These are phyloP conservation scores for Neopestalotiopsis sp. DNA, from an alignment of 2,329 filamentous ascomycete species.

Conservation along the genomic window DNA sequence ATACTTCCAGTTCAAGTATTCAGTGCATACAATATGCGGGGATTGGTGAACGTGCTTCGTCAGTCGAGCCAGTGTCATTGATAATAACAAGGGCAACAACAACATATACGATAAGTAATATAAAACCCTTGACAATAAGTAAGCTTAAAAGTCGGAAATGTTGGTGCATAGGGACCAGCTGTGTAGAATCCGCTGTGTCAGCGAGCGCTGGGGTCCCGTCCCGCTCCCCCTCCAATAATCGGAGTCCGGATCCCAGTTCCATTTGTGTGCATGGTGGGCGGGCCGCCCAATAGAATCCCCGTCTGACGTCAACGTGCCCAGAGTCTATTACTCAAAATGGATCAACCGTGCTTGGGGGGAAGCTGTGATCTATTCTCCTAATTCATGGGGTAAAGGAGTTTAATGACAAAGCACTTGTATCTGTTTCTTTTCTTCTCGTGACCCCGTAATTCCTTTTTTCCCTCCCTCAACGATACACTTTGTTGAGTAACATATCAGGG, in stretches of 20 bases:
- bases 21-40: not conserved
- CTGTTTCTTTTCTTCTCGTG: not conserved
- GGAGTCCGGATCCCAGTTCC: conserved; percentile 1
- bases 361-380: not conserved
- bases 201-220: not conserved
- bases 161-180: not conserved
- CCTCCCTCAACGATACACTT: too few relatives aligned
- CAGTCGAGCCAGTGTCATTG: not conserved
- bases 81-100: not conserved
- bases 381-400: not conserved
- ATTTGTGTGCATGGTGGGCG: not conserved
- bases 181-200: not conserved
- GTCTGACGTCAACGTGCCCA: conserved; percentile 12
- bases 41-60: not conserved
- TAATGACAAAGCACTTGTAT: too few relatives aligned
- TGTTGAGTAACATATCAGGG: too few relatives aligned
- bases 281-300: not conserved
- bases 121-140: too few relatives aligned
- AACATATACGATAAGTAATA: too few relatives aligned
- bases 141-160: too few relatives aligned
- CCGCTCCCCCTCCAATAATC: not conserved
- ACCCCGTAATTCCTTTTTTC: too few relatives aligned
- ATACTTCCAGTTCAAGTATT: not conserved
- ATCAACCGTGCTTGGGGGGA: not conserved
- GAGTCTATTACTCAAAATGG: not conserved